These are phyloP conservation scores for Gaertneriomyces semiglobifer DNA, from an alignment of 192 early-diverging fungal genomes.

Conservation along the genomic window DNA sequence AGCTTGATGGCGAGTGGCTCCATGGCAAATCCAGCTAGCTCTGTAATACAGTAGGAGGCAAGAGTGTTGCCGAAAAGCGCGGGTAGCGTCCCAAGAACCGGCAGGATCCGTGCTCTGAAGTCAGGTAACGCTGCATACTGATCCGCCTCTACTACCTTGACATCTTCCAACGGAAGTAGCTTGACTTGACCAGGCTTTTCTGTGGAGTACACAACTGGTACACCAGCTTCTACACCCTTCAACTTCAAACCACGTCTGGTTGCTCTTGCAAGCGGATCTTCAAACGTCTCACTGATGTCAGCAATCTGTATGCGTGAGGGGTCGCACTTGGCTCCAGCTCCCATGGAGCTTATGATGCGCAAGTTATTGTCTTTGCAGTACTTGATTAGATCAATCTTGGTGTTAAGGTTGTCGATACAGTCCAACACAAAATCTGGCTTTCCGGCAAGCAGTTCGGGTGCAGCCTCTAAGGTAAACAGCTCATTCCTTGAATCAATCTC, in stretches of 20 bases:
- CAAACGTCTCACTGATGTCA: slow-evolving; percentile 88
- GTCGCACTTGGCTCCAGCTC: slow-evolving; percentile 94
- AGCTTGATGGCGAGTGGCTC: slow-evolving; percentile 44
- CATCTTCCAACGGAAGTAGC: slow-evolving; percentile 85
- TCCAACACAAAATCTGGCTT: slow-evolving; percentile 61
- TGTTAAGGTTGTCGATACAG: slow-evolving; percentile 95
- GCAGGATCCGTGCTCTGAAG: slow-evolving; percentile 71
- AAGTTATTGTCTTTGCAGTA: slow-evolving; percentile 77
- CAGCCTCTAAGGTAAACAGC: slow-evolving; percentile 69
- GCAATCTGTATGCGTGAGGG: slow-evolving; percentile 95
- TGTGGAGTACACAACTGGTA: slow-evolving; percentile 91
- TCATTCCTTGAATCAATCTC: slow-evolving; percentile 73
- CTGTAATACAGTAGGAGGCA: slow-evolving; percentile 77
- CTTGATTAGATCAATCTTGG: slow-evolving; percentile 83
- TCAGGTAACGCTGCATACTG: slow-evolving; percentile 91
- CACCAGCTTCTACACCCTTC: slow-evolving; percentile 68
- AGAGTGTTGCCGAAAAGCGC: slow-evolving; percentile 92
- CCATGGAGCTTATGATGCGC: slow-evolving; percentile 90
- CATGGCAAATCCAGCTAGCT: slow-evolving; percentile 41
- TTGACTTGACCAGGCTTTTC: slow-evolving; percentile 91
- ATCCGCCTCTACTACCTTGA: slow-evolving; percentile 74
- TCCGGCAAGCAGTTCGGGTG: slow-evolving; percentile 67
- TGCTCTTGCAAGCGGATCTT: slow-evolving; percentile 88
- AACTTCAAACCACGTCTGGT: slow-evolving; percentile 74
- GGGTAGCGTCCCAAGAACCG: slow-evolving; percentile 77